Conservation (phyloP, 495 filamentous ascomycete genomes). For the Rostrohypoxylon terebratum region DNA sequence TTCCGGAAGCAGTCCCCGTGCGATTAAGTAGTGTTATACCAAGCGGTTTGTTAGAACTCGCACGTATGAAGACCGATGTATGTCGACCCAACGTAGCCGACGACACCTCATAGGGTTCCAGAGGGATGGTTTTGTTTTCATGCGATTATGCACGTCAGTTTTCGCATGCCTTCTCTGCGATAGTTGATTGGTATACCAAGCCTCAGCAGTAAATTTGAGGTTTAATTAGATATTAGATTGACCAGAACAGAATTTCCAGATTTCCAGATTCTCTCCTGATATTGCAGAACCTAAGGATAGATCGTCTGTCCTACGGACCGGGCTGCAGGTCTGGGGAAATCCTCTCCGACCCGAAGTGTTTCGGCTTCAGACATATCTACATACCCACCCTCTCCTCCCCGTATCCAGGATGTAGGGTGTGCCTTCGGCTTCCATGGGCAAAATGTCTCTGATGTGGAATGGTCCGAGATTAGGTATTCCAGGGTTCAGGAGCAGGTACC, state of each 20-base stretch:
- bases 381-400: background rate
- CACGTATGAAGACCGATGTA: constrained; percentile 6
- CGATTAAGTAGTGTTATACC: constrained; percentile 1
- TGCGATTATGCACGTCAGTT: constrained; percentile 10
- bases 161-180: background rate
- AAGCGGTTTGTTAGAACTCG: constrained; percentile 18
- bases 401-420: background rate
- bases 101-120: background rate
- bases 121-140: background rate
- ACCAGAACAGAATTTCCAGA: background rate
- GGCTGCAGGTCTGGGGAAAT: constrained; percentile 10
- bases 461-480: background rate
- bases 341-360: constrained; percentile 39
- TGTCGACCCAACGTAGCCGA: background rate
- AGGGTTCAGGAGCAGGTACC: background rate
- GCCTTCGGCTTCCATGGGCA: background rate
- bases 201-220: background rate
- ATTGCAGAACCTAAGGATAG: constrained; percentile 10
- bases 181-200: background rate
- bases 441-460: background rate
- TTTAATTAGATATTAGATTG: constrained; percentile 6
- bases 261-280: background rate
- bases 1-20: background rate
- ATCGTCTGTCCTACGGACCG: constrained; percentile 21
- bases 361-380: constrained; percentile 40